Base-by-base conservation (phyloP, 805 yeast species). In the Wickerhamomyces chaumierensis region DNA sequence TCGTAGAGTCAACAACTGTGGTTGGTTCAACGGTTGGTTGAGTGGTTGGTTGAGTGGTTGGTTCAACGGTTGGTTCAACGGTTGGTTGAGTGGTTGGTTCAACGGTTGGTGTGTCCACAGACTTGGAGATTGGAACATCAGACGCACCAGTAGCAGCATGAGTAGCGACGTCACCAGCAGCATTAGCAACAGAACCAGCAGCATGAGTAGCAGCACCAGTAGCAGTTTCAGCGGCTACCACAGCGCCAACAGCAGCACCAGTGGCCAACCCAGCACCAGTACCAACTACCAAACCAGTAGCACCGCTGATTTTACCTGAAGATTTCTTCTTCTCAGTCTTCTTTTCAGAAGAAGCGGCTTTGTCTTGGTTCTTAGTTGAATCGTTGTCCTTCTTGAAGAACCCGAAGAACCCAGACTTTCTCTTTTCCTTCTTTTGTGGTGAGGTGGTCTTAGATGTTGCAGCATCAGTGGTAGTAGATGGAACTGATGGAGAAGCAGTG, bases 351-450 rank as follows among this genome's bases (percentile, higher is more conserved):
- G 46, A 36, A n/a, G 41, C 36, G 12, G 37, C 37, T 14, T 34
- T 39, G 34, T 33, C n/a, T 19, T 25, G 18, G 19, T 36, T 3
- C 23, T 14, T 19, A 18, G 23, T n/a, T 28, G 28, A 29, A 18
- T 14, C 28, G 18, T 38, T 15, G 35, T 40, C 39, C 12, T 44
- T 42, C 36, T 40, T 40, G 41, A 44, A 44, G 6, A 39, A 23
- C 12, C 41, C 33, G 40, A 46, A 46, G 34, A 46, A 38, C 3
- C 49, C 48, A 5, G 49, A 46, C 32, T 42, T 39, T 44, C 45
- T 46, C 45, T 46, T 46, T 17, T 39, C 38, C 42, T 41, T 44
- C 14, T 36, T 31, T 9, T 6, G 11, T 25, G 3, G 18, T 31
- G 23, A n/a, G 19, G 13, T 20, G 29, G 18, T 21, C 36, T 36